Base-by-base conservation (phyloP, 352 stramenopile genomes). In the Blastocystis sp. region DNA sequence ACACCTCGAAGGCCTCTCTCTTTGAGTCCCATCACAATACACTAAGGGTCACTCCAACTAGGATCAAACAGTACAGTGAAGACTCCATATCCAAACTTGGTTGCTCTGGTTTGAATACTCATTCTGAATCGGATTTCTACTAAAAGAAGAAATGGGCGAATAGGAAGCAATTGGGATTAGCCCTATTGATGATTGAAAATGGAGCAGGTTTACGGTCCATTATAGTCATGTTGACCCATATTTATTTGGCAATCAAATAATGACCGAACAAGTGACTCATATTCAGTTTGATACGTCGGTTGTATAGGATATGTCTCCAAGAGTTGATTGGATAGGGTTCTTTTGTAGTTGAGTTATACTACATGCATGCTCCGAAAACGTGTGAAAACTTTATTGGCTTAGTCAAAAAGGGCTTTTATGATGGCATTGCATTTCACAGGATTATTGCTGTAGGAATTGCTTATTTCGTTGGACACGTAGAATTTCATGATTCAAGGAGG, bases 401-500 rank as follows among this genome's bases (percentile, higher is more conserved):
- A 66, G 94, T 95, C 68, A 92, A 95, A 33, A 93, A 93, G 35
- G 95, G 95, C 22, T 98, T 97, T 92, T 98, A 98, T 91, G 95
- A 98, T 92, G 96, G 95, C 82, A 96, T 94, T 17, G 95, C 97
- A 77, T 98, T 98, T 90, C 95, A 98, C 90, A 93, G 95, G 88
- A 94, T 98, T 88, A 98, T 98, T 90, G 15, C 60, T 56, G 78
- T 89, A n/a, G 6, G 17, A 95, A 33, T 66, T 30, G n/a, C n/a
- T 75, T 81, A 27, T 40, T 44, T 44, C 5, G 1, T 37, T 66
- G 33, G 9, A 56, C 15, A 19, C 40, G 2, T 66, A 95, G 90
- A 94, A 97, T 89, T 98, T 98, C 91, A 98, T 98, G 95, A 96
- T 98, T 78, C 95, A 98, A 89, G 95, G 95, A 13, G 95, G 95